Percentiles rank a stretch among this genome's conserved stretches.
phyloP scores from a whole-genome alignment of 345 rosid species.

The Anacardium occidentale region DNA sequence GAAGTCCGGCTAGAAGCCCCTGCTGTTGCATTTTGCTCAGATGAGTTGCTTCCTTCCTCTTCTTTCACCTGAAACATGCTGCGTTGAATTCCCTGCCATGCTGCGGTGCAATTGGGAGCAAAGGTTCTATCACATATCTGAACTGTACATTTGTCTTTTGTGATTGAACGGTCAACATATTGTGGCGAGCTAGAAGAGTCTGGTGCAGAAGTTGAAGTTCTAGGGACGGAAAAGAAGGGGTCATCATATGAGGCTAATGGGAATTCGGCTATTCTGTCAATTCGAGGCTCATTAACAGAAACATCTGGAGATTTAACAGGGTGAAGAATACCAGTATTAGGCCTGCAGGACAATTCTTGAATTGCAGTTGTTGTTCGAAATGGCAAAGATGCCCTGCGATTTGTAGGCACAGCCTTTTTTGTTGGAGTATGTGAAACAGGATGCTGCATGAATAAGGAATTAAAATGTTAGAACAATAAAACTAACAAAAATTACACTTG shows the following conservation, averaged over 20 bases:
- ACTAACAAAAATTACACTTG: slow-evolving; percentile 8
- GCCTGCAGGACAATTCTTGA: slow-evolving; percentile 37
- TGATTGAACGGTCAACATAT: slow-evolving; percentile 60
- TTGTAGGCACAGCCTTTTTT: slow-evolving; percentile 44
- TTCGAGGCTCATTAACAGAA: slow-evolving; percentile 90
- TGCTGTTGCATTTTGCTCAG: slow-evolving; percentile 88
- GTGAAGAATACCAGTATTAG: slow-evolving; percentile 52
- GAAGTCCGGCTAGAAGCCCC: slow-evolving; percentile 92
- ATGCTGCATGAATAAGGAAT: slow-evolving; percentile 49
- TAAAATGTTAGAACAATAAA: slow-evolving; percentile 13
- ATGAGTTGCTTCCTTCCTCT: slow-evolving; percentile 68
- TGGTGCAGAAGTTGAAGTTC: slow-evolving; percentile 61
- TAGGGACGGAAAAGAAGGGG: slow-evolving; percentile 50
- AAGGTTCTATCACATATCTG: slow-evolving; percentile 49
- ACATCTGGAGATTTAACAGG: slow-evolving; percentile 79
- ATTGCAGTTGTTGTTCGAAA: slow-evolving; percentile 37
- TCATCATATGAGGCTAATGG: slow-evolving; percentile 86
- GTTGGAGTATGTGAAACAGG: slow-evolving; percentile 41
- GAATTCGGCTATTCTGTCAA: slow-evolving; percentile 97
- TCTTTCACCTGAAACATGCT: slow-evolving; percentile 46
- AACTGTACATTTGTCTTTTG: slow-evolving; percentile 88
- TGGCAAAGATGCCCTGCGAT: slow-evolving; percentile 88
- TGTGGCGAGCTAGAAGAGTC: slow-evolving; percentile 63
- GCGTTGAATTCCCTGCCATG: slow-evolving; percentile 70
- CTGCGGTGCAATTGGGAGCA: slow-evolving; percentile 41